Conservation (phyloP, 495 filamentous ascomycete species). For the Neurospora tetraspora region DNA sequence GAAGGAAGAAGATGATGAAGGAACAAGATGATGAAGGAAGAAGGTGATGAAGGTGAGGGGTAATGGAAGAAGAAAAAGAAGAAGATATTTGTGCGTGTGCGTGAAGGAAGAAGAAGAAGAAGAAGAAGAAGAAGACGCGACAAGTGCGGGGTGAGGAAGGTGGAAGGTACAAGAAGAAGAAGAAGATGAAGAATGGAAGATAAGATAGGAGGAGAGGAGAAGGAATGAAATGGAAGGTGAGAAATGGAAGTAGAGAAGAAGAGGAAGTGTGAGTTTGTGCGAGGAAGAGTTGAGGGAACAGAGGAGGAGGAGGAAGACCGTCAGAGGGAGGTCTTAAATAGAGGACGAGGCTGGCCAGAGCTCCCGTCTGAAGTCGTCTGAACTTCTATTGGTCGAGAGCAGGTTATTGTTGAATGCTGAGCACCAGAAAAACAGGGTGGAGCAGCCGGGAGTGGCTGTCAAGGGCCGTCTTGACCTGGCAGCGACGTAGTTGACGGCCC, state of each 20-base stretch:
- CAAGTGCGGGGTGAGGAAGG: background rate
- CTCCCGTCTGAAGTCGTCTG: background rate
- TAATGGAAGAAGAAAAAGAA: background rate
- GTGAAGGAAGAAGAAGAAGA: background rate
- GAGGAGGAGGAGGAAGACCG: background rate
- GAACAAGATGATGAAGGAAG: background rate
- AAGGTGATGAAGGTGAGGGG: background rate
- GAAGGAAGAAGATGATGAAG: background rate
- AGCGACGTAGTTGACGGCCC: background rate
- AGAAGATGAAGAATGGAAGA: background rate
- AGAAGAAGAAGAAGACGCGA: background rate
- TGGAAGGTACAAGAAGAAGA: background rate
- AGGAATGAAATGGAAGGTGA: background rate
- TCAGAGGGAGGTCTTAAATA: background rate
- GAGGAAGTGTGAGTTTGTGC: background rate
- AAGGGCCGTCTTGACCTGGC: background rate
- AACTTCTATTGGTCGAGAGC: background rate
- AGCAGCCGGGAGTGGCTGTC: conserved; percentile 6
- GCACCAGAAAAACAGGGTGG: background rate
- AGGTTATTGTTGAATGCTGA: conserved; percentile 6
- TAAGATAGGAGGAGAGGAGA: background rate
- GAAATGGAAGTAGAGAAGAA: background rate
- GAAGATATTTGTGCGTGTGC: background rate
- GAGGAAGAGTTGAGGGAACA: background rate
- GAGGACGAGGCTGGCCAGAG: background rate